Conservation (phyloP, 2,329 filamentous ascomycete species). For the Trichoderma sp. region DNA sequence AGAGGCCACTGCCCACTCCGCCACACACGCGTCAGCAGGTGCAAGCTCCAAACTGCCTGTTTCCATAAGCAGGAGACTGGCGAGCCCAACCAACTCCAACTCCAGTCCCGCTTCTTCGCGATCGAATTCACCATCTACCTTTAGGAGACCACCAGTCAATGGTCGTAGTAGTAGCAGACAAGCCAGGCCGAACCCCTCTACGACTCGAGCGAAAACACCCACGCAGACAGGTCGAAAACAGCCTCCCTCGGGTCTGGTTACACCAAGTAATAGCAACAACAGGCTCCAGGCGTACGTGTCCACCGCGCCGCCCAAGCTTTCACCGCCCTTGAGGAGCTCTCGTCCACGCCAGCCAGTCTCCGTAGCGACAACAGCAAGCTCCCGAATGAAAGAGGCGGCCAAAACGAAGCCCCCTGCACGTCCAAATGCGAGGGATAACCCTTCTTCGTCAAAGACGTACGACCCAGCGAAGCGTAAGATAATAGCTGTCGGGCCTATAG, state of each 20-base stretch:
- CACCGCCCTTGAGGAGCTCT: conserved; percentile 78
- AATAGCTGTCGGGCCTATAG: conserved; percentile 70
- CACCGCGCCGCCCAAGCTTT: conserved; percentile 67
- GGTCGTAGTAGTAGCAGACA: conserved; percentile 34
- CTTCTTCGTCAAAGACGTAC: conserved; percentile 35
- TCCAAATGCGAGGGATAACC: conserved; percentile 30
- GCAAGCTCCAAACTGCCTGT: conserved; percentile 48
- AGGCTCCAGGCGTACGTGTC: conserved; percentile 75
- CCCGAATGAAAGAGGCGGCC: conserved; percentile 65
- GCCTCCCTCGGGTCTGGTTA: conserved; percentile 45
- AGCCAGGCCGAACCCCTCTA: conserved; percentile 41
- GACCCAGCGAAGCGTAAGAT: conserved; percentile 51
- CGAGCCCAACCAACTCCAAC: conserved; percentile 44
- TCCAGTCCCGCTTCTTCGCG: conserved; percentile 53
- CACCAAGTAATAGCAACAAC: conserved; percentile 54
- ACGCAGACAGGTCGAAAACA: conserved; percentile 41
- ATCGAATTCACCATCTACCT: conserved; percentile 55
- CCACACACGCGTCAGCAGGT: conserved; percentile 29
- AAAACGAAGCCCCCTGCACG: conserved; percentile 51
- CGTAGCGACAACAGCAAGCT: conserved; percentile 69
- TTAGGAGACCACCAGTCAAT: conserved; percentile 46
- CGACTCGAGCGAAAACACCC: conserved; percentile 44
- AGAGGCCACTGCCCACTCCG: conserved; percentile 24
- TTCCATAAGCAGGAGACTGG: conserved; percentile 46
- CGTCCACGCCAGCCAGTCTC: conserved; percentile 79